Evolutionary conservation across 2,329 filamentous ascomycete genomes (phyloP).

Genomic region (Trichoderma asperellum): DNA sequence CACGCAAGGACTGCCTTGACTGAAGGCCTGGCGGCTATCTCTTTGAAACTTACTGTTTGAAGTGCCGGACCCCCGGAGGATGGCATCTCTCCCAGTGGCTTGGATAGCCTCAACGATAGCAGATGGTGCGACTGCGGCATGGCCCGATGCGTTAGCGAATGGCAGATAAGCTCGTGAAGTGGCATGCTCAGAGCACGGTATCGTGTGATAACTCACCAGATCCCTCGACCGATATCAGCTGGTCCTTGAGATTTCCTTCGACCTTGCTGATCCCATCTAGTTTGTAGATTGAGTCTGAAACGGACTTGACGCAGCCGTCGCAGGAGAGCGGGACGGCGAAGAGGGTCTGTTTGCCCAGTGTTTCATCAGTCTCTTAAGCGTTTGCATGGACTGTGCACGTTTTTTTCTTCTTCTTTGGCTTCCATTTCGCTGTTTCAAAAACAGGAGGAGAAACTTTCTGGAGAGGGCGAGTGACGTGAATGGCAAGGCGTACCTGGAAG

Average conservation of each 20-base stretch:
- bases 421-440: constrained; percentile 3
- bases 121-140: constrained; percentile 72
- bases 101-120: constrained; percentile 88
- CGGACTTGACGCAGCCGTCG: constrained; percentile 82
- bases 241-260: constrained; percentile 78
- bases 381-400: constrained; percentile 16
- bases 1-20: background rate
- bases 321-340: constrained; percentile 96
- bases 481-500: constrained; percentile 48
- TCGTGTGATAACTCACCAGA: constrained; percentile 59
- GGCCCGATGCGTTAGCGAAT: constrained; percentile 26
- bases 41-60: constrained; percentile 67
- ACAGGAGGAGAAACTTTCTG: background rate
- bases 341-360: constrained; percentile 66
- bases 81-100: constrained; percentile 88
- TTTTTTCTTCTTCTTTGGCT: background rate
- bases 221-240: constrained; percentile 83
- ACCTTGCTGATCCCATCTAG: constrained; percentile 82
- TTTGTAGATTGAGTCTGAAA: constrained; percentile 77
- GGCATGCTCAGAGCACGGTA: background rate
- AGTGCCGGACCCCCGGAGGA: constrained; percentile 83
- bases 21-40: background rate
- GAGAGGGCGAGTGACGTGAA: background rate
- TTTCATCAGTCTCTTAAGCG: constrained; percentile 41
- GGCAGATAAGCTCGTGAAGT: background rate